Percentiles rank a stretch among this genome's conserved stretches.
Evolutionary conservation across 192 early-diverging fungal genomes (phyloP).

Genomic region (Coemansia reversa): DNA sequence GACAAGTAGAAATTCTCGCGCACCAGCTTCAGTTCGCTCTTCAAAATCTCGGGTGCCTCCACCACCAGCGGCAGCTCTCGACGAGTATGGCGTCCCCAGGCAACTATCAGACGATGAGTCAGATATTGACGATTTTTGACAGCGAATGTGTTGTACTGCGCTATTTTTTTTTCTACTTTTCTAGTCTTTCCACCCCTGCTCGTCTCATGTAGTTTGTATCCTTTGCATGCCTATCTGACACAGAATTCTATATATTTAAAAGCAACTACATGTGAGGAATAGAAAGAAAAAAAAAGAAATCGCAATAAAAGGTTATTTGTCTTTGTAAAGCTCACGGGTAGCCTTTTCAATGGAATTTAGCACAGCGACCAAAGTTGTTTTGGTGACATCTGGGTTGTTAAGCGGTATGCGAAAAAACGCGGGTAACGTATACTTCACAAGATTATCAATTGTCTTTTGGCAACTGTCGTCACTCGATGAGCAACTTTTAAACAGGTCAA

Average conservation of each 20-base stretch:
- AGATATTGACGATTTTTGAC: slow-evolving; percentile 37
- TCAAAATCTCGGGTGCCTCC: not conserved
- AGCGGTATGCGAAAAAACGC: slow-evolving; percentile 75
- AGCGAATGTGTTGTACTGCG: too few species aligned
- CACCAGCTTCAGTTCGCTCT: too few species aligned
- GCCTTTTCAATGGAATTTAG: slow-evolving; percentile 60
- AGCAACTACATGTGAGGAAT: slow-evolving; percentile 2
- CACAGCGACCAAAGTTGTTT: slow-evolving; percentile 53
- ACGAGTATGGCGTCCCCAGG: slow-evolving; percentile 27
- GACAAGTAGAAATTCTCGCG: too few species aligned
- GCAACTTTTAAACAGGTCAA: slow-evolving; percentile 5
- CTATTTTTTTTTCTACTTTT: too few species aligned
- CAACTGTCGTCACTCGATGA: not conserved
- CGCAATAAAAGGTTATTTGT: too few species aligned
- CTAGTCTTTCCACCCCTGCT: too few species aligned
- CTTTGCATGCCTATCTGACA: not conserved
- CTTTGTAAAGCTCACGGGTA: slow-evolving; percentile 4
- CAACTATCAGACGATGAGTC: slow-evolving; percentile 38
- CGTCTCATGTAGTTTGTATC: not conserved
- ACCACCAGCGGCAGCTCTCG: slow-evolving; percentile 11
- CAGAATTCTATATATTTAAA: not conserved
- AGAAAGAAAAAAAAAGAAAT: not conserved
- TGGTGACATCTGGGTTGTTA: slow-evolving; percentile 61
- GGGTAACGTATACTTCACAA: slow-evolving; percentile 28
- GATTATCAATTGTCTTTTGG: slow-evolving; percentile 4